Evolutionary conservation across 75 land plant genomes (phyloP).

Genomic region (Gnetum montanum): DNA sequence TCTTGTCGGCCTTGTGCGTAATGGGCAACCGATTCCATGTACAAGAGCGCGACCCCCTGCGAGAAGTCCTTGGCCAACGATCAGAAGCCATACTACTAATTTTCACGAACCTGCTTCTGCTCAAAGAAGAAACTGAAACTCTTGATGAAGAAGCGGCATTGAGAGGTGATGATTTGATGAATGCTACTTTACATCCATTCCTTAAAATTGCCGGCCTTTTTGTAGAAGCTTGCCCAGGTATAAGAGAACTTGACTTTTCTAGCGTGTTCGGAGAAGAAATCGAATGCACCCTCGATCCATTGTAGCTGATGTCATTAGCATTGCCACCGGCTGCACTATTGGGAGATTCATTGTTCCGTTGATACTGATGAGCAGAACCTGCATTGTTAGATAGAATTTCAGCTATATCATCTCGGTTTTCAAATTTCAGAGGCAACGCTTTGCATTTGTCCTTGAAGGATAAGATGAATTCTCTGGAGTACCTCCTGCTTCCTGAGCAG

Average conservation of each 20-base stretch:
- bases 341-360: no score
- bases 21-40: constrained; percentile 18
- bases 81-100: constrained; percentile 68
- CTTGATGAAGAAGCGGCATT: not conserved
- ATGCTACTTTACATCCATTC: constrained; percentile 28
- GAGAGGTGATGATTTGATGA: not conserved
- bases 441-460: constrained; percentile 43
- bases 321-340: no score
- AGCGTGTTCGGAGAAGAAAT: no score
- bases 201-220: constrained; percentile 39
- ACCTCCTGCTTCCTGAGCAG: constrained; percentile 37
- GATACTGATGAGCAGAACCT: no score
- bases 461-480: constrained; percentile 84
- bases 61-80: constrained; percentile 52
- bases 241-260: no score
- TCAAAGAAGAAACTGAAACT: not conserved
- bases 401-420: constrained; percentile 42
- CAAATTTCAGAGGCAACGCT: constrained; percentile 60
- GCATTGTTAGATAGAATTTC: constrained; percentile 37
- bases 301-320: no score
- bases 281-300: no score
- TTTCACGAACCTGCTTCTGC: no score
- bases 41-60: constrained; percentile 74
- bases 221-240: constrained; percentile 66
- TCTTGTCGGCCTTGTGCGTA: constrained; percentile 86